These are phyloP conservation scores for Ophiostoma quercus DNA, from an alignment of 2,329 filamentous ascomycete genomes.

Conservation along the genomic window DNA sequence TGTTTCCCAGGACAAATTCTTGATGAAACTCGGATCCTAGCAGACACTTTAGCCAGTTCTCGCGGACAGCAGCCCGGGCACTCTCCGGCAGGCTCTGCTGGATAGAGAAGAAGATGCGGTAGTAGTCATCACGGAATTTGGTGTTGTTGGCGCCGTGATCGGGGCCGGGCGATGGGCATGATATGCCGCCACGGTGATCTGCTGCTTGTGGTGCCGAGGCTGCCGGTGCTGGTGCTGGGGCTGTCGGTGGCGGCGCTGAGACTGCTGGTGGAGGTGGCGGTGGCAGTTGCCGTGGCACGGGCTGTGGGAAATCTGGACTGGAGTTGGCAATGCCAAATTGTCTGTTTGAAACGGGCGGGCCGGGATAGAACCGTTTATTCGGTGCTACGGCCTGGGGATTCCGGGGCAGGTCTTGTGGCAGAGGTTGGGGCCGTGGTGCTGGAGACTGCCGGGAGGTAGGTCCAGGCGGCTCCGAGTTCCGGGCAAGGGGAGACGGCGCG, in stretches of 20 bases:
- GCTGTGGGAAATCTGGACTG: neutral
- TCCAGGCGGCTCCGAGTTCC: neutral
- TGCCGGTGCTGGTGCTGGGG: neutral
- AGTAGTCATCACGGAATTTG: conserved; percentile 39
- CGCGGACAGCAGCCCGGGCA: conserved; percentile 46
- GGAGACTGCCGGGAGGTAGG: neutral
- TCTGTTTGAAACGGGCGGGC: neutral
- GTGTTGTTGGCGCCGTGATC: conserved; percentile 24
- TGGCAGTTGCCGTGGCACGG: neutral
- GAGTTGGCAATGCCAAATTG: neutral
- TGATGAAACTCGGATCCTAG: conserved; percentile 49
- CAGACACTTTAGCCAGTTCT: conserved; percentile 48
- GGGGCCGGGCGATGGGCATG: neutral
- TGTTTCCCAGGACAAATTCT: conserved; percentile 49
- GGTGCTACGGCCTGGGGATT: neutral
- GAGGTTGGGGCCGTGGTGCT: neutral
- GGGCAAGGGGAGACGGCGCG: neutral
- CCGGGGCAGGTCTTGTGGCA: neutral
- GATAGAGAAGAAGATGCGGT: conserved; percentile 39
- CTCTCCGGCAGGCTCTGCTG: conserved; percentile 40
- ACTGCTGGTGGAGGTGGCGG: neutral
- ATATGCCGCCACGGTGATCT: neutral
- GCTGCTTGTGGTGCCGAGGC: neutral
- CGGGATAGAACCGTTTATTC: neutral
- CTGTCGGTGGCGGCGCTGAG: neutral